phyloP scores from a whole-genome alignment of 1,139 yeast genomes.

The Candida buenavistaensis region DNA sequence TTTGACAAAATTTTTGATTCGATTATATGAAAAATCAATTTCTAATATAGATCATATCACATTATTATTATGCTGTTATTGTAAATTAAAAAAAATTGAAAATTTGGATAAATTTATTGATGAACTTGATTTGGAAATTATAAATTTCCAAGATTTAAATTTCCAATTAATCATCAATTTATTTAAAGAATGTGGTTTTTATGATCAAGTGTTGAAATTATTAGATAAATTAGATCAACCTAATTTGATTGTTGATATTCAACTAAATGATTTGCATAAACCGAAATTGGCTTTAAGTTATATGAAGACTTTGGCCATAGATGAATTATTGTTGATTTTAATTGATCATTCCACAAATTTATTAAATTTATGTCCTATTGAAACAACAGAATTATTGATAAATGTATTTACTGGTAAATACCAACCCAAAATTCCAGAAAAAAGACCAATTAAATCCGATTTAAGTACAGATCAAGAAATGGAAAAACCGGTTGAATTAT shows the following conservation, averaged over 20 bases:
- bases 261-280: conserved; percentile 58
- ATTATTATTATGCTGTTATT: conserved; percentile 74
- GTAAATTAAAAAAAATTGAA: conserved; percentile 67
- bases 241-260: conserved; percentile 73
- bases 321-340: conserved; percentile 74
- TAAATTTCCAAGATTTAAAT: conserved; percentile 52
- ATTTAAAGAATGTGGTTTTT: conserved; percentile 77
- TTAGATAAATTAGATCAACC: conserved; percentile 76
- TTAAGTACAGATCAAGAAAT: conserved; percentile 8
- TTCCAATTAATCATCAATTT: conserved; percentile 68
- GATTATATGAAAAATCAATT: conserved; percentile 48
- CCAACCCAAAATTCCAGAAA: conserved; percentile 35
- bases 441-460: conserved; percentile 10
- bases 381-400: conserved; percentile 78
- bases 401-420: conserved; percentile 88
- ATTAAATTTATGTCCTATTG: conserved; percentile 70
- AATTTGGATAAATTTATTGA: conserved; percentile 62
- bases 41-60: conserved; percentile 83
- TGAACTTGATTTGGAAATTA: conserved; percentile 30
- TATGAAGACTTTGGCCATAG: conserved; percentile 69
- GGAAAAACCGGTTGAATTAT: conserved; percentile 33
- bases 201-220: conserved; percentile 65
- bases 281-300: conserved; percentile 65
- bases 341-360: conserved; percentile 65
- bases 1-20: conserved; percentile 63